Conservation (phyloP, 352 stramenopile species). For the Phytophthora sp. region DNA sequence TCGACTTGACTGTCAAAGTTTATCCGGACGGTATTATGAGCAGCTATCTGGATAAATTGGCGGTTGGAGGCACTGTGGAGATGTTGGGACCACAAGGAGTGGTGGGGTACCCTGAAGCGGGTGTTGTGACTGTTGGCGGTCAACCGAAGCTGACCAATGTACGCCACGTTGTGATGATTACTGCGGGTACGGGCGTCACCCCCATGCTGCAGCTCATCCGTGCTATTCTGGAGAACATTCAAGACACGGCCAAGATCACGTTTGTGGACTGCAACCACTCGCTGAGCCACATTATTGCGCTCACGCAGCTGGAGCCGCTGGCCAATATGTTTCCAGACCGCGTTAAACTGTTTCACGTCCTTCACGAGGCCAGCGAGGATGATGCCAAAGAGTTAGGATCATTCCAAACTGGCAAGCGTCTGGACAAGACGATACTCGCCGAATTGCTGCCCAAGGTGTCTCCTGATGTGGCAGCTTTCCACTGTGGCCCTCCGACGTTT, state of each 20-base stretch:
- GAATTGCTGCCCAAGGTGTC: constrained; percentile 51
- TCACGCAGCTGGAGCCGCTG: constrained; percentile 75
- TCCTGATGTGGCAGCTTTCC: constrained; percentile 60
- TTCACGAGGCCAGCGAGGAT: constrained; percentile 52
- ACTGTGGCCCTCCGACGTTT: constrained; percentile 78
- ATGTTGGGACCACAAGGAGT: constrained; percentile 76
- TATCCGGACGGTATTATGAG: constrained; percentile 81
- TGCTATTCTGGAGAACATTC: constrained; percentile 59
- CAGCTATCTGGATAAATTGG: constrained; percentile 65
- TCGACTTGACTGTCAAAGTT: constrained; percentile 82
- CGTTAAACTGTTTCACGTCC: constrained; percentile 71
- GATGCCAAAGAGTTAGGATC: constrained; percentile 58
- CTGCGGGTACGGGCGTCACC: constrained; percentile 78
- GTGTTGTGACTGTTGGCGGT: constrained; percentile 53
- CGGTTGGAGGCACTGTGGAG: constrained; percentile 63
- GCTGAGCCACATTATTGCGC: constrained; percentile 71
- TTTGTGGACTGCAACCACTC: constrained; percentile 79
- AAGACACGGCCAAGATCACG: constrained; percentile 69
- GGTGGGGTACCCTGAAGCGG: constrained; percentile 64
- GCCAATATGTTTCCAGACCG: constrained; percentile 78
- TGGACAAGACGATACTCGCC: constrained; percentile 53
- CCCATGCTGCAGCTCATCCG: constrained; percentile 87
- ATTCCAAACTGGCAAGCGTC: constrained; percentile 50
- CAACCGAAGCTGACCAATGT: constrained; percentile 51
- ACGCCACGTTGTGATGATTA: constrained; percentile 76